Evolutionary conservation across 176 grass and related monocot genomes (phyloP).

Genomic region (Juncus inflexus): DNA sequence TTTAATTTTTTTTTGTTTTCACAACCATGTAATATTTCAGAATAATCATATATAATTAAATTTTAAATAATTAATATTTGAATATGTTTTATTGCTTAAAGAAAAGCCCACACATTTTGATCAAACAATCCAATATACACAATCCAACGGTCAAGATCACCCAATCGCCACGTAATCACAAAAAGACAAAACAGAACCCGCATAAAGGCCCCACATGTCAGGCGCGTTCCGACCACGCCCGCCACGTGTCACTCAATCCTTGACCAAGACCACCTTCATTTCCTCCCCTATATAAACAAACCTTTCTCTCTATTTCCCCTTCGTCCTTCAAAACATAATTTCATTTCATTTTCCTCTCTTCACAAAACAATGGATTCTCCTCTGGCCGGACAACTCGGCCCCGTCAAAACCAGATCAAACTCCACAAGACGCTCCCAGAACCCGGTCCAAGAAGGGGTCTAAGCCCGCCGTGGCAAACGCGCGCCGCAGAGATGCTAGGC

Average conservation of each 20-base stretch:
- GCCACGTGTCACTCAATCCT: slow-evolving; percentile 16
- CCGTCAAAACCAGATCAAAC: not conserved
- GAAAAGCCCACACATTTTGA: too few relatives aligned
- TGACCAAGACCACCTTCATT: not conserved
- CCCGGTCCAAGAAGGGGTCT: slow-evolving; percentile 18
- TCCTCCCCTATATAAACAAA: not conserved
- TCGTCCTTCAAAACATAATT: not conserved
- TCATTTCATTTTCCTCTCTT: not conserved
- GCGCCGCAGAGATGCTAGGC: slow-evolving; percentile 27
- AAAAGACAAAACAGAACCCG: not conserved
- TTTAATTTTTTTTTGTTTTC: too few relatives aligned
- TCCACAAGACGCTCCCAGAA: not conserved
- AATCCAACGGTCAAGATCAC: slow-evolving; percentile 6
- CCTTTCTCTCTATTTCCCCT: not conserved
- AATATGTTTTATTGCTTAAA: too few relatives aligned
- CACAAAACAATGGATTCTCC: slow-evolving; percentile 5
- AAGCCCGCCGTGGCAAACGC: slow-evolving; percentile 13
- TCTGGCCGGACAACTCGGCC: slow-evolving; percentile 22
- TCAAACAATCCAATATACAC: not conserved
- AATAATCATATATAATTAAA: too few relatives aligned
- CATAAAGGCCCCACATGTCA: not conserved
- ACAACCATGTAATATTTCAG: too few relatives aligned
- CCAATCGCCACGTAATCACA: slow-evolving; percentile 7
- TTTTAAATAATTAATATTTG: too few relatives aligned
- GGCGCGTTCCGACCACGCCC: slow-evolving; percentile 11